Evolutionary conservation across 2,329 filamentous ascomycete species (phyloP).

Genomic region (Laburnicola sp.): DNA sequence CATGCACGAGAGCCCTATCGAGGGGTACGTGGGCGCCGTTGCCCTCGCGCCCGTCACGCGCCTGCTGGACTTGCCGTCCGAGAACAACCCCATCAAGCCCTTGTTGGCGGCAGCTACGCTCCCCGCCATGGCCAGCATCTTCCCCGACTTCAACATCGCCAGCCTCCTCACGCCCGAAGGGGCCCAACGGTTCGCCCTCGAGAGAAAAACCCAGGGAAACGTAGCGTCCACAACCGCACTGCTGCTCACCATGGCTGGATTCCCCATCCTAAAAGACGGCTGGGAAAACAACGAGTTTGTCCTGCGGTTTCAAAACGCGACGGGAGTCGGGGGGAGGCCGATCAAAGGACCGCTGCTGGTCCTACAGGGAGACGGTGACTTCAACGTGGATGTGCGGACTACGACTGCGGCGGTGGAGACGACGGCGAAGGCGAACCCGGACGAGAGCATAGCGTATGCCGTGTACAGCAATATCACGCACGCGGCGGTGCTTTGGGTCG

Average conservation of each 20-base stretch:
- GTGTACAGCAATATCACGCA: conserved; percentile 31
- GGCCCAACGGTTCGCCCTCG: background rate
- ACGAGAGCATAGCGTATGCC: conserved; percentile 27
- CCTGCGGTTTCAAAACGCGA: background rate
- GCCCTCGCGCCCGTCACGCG: background rate
- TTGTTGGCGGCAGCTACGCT: background rate
- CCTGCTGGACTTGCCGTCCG: too few species aligned
- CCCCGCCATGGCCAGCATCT: background rate
- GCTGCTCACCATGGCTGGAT: background rate
- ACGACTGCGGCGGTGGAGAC: background rate
- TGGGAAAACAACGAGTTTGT: conserved; percentile 2
- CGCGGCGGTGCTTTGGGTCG: conserved; percentile 32
- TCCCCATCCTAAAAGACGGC: background rate
- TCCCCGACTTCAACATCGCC: background rate
- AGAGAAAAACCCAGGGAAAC: background rate
- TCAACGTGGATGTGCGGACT: background rate
- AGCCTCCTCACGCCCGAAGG: background rate
- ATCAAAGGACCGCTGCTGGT: conserved; percentile 9
- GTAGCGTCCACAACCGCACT: background rate
- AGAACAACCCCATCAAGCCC: background rate
- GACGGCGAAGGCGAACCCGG: background rate
- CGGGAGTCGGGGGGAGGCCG: background rate
- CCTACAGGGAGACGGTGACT: conserved; percentile 4
- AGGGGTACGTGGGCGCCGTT: conserved; percentile 12
- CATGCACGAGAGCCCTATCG: background rate